These are phyloP conservation scores for Hsuehochloa calcarea DNA, from an alignment of 176 grass and related monocot species.

Conservation along the genomic window DNA sequence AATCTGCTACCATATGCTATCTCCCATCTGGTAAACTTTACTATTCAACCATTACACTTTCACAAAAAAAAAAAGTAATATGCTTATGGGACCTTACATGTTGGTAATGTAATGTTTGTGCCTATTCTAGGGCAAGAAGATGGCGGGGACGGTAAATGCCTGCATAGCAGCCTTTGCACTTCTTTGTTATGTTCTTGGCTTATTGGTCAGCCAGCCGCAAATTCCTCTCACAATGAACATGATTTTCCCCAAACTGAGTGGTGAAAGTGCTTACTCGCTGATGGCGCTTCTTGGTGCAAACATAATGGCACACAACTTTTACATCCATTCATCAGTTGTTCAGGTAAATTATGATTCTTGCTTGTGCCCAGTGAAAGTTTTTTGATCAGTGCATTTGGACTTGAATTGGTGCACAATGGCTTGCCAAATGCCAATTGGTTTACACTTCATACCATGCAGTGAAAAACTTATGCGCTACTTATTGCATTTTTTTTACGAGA, in stretches of 20 bases:
- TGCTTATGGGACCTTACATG: slow-evolving; percentile 26
- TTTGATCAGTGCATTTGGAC: neutral
- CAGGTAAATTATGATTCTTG: slow-evolving; percentile 48
- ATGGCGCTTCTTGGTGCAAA: slow-evolving; percentile 99
- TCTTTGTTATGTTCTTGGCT: slow-evolving; percentile 85
- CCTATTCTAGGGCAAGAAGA: slow-evolving; percentile 61
- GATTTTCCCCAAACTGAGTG: slow-evolving; percentile 85
- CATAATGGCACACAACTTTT: slow-evolving; percentile 97
- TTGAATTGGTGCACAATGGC: neutral
- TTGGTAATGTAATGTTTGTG: slow-evolving; percentile 27
- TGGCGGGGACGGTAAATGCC: slow-evolving; percentile 50
- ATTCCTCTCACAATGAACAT: slow-evolving; percentile 74
- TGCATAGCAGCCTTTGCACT: slow-evolving; percentile 74
- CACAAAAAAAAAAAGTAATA: neutral
- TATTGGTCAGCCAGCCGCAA: slow-evolving; percentile 84
- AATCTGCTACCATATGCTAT: slow-evolving; percentile 69
- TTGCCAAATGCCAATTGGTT: slow-evolving; percentile 13
- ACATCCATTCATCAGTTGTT: slow-evolving; percentile 91
- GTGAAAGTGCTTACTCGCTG: slow-evolving; percentile 88
- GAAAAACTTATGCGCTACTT: neutral
- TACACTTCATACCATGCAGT: neutral
- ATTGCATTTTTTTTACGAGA: neutral
- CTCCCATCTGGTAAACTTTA: slow-evolving; percentile 63
- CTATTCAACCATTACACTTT: slow-evolving; percentile 9
- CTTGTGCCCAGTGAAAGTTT: neutral